Conservation (phyloP, 495 filamentous ascomycete genomes). For the Letharia lupina region DNA sequence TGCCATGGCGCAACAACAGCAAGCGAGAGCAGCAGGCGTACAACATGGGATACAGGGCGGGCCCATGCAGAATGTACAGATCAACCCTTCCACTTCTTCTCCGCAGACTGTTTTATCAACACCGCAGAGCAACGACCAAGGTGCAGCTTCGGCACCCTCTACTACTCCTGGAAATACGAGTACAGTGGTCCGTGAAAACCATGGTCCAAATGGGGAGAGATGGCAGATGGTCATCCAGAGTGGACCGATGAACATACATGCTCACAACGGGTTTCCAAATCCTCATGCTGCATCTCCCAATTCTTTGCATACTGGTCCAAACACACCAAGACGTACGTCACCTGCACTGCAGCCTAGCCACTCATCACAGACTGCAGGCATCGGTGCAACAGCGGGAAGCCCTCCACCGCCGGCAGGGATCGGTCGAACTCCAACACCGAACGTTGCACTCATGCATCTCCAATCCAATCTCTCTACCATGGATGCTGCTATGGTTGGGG, state of each 20-base stretch:
- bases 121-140: conserved; percentile 21
- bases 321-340: conserved; percentile 6
- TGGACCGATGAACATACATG: conserved; percentile 19
- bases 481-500: conserved; percentile 16
- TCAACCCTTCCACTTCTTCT: neutral
- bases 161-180: conserved; percentile 29
- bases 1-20: conserved; percentile 34
- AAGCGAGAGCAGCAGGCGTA: conserved; percentile 27
- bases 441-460: conserved; percentile 12
- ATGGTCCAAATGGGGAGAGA: conserved; percentile 32
- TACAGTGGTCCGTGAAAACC: conserved; percentile 32
- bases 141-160: conserved; percentile 24
- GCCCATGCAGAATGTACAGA: neutral
- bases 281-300: conserved; percentile 20
- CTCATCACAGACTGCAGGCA: neutral
- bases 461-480: conserved; percentile 18
- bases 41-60: conserved; percentile 14
- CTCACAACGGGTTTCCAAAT: conserved; percentile 19
- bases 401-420: neutral
- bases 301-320: conserved; percentile 9
- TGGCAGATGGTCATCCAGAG: conserved; percentile 25
- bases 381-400: neutral
- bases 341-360: neutral
- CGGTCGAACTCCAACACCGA: conserved; percentile 1
- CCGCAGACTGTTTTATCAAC: conserved; percentile 8